Conservation (phyloP, 2,329 filamentous ascomycete genomes). For the Metarhizium sp. region DNA sequence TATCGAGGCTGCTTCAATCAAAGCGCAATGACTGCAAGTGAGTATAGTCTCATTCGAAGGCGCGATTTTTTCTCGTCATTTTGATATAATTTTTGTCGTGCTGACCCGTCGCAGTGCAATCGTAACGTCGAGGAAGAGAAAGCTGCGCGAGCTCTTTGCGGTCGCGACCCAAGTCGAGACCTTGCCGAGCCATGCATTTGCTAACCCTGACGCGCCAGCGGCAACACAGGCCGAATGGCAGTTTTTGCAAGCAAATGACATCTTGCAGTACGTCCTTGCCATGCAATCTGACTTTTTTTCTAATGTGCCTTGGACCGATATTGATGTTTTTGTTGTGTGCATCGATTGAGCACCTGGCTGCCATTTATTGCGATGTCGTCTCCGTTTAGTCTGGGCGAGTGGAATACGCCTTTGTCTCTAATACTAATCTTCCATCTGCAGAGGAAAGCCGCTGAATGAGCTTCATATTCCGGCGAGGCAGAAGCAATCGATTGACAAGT, state of each 20-base stretch:
- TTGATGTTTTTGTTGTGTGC: background rate
- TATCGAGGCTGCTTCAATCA: slow-evolving; percentile 56
- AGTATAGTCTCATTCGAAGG: slow-evolving; percentile 34
- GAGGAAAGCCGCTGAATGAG: slow-evolving; percentile 38
- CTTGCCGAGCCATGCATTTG: slow-evolving; percentile 49
- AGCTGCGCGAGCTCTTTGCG: slow-evolving; percentile 77
- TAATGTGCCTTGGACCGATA: slow-evolving; percentile 3
- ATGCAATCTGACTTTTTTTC: slow-evolving; percentile 10
- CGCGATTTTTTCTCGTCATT: slow-evolving; percentile 39
- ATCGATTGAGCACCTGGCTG: background rate
- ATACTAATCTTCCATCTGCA: slow-evolving; percentile 7
- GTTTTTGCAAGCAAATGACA: slow-evolving; percentile 48
- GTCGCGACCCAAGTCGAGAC: slow-evolving; percentile 62
- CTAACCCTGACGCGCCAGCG: slow-evolving; percentile 46
- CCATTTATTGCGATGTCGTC: background rate
- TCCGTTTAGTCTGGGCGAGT: background rate
- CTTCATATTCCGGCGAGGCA: slow-evolving; percentile 41
- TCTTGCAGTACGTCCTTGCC: slow-evolving; percentile 44
- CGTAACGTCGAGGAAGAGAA: slow-evolving; percentile 80
- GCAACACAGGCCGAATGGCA: slow-evolving; percentile 41
- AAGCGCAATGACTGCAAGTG: slow-evolving; percentile 55
- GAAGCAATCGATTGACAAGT: slow-evolving; percentile 32
- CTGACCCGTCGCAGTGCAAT: slow-evolving; percentile 50
- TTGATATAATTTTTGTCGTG: slow-evolving; percentile 33
- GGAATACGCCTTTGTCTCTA: background rate